Conservation (phyloP, 2,329 filamentous ascomycete species). For the Phyllosticta ampelicida region DNA sequence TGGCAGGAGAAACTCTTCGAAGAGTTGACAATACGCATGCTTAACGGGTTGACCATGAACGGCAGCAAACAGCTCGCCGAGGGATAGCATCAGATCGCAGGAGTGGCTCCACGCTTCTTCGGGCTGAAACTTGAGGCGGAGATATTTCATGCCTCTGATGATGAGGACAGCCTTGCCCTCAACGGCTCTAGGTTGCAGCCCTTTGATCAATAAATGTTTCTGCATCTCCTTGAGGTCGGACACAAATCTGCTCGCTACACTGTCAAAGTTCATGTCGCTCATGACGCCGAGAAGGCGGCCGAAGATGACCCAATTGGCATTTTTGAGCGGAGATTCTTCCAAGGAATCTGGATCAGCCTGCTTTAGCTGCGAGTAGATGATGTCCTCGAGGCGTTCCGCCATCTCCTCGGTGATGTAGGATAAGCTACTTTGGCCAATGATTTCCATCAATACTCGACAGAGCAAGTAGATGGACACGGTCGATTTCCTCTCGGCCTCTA, state of each 20-base stretch:
- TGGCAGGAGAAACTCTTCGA: constrained; percentile 76
- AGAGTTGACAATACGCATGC: constrained; percentile 84
- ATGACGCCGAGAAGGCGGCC: constrained; percentile 89
- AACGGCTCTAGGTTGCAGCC: constrained; percentile 52
- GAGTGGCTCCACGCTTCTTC: constrained; percentile 72
- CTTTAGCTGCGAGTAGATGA: constrained; percentile 93
- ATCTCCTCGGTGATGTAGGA: constrained; percentile 78
- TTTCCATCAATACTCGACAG: constrained; percentile 85
- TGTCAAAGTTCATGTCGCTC: constrained; percentile 83
- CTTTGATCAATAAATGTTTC: constrained; percentile 63
- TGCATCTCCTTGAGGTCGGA: constrained; percentile 69
- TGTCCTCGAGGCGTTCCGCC: constrained; percentile 85
- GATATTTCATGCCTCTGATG: constrained; percentile 80
- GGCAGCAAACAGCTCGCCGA: constrained; percentile 72
- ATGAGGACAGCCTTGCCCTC: constrained; percentile 81
- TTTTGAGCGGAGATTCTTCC: constrained; percentile 65
- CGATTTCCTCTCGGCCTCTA: constrained; percentile 76
- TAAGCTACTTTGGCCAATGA: constrained; percentile 81
- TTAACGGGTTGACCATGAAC: constrained; percentile 86
- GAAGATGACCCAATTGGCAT: constrained; percentile 94
- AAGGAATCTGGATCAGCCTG: constrained; percentile 76
- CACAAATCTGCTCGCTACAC: constrained; percentile 73
- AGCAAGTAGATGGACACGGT: constrained; percentile 94
- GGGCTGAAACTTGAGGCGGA: constrained; percentile 64
- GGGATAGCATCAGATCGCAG: constrained; percentile 74